phyloP scores from a whole-genome alignment of 495 filamentous ascomycete genomes.

The Tuber umbilicatum region DNA sequence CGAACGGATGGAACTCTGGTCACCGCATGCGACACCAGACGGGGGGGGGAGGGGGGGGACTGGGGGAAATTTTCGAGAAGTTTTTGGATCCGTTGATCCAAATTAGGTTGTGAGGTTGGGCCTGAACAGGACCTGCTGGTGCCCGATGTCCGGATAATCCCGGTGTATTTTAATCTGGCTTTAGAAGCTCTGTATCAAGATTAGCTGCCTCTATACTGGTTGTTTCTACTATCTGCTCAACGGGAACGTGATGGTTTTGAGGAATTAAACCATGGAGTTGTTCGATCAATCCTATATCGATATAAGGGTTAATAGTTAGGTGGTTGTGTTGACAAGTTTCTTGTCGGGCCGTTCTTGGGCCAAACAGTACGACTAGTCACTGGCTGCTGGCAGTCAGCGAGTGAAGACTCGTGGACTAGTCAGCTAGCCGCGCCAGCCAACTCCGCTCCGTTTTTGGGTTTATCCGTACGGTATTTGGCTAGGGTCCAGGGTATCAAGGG shows the following conservation, averaged over 20 bases:
- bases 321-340: background rate
- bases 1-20: background rate
- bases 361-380: too few relatives aligned
- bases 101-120: too few relatives aligned
- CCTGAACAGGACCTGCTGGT: too few relatives aligned
- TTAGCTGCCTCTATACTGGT: background rate
- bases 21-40: too few relatives aligned
- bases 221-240: background rate
- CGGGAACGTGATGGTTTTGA: too few relatives aligned
- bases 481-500: too few relatives aligned
- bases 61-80: too few relatives aligned
- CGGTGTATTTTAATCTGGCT: background rate
- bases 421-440: background rate
- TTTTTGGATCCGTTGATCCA: too few relatives aligned
- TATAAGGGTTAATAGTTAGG: background rate
- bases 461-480: background rate
- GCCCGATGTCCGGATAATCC: too few relatives aligned
- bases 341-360: background rate
- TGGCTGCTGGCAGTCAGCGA: background rate
- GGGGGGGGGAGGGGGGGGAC: too few relatives aligned
- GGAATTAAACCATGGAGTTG: background rate
- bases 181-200: background rate
- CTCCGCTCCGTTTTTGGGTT: background rate
- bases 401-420: background rate
- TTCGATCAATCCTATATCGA: background rate